Base-by-base conservation (phyloP, 1,284 basidiomycete genomes). In the Moesziomyces parantarcticus region DNA sequence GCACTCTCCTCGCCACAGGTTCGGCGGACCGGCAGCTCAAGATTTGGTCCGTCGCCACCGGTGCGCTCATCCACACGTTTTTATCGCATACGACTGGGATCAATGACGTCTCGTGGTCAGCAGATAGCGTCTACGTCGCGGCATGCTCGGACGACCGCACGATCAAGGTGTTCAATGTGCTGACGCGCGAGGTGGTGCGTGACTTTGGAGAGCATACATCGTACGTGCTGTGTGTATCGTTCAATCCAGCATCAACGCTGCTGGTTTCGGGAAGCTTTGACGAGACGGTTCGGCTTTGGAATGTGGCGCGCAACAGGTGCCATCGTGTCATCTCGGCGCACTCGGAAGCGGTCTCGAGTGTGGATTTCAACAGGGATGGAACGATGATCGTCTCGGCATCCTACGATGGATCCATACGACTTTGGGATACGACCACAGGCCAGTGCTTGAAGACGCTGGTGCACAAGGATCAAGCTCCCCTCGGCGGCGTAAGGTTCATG, bases 381-480 rank as follows among this genome's bases (percentile, higher is more conserved):
- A 94, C 93, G 3, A 89, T 98, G 72, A 91, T 99, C 41, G 91
- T 94, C 2, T 95, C 92, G 8, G 92, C 91, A 71, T 92, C 93
- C 21, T 97, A 96, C 89, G 97, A 99, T 85, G 96, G 95, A 2
- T 85, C 97, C 49, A 95, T 99, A 11, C 71, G 82, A 0, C 49
- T 83, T 1, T 99, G 97, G 97, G 95, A 98, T 80, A 91, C 93
- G 0, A 91, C 93, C 56, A 95, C 94, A 0, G 97, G 95, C 1
- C 94, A 98, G 84, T 99, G 97, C 85, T 87, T 99, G 43, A 98
- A 96, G 84, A 99, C 97, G 5, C 85, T 99, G 25, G 94, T 95
- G 13, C 95, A 98, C 77, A 94, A 95, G 78, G 93, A 95, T 70
- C 96, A 96, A 85, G 92, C 93, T 3, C 93, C 96, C 78, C 92